These are phyloP conservation scores for Anisogramma anomala DNA, from an alignment of 2,329 filamentous ascomycete species.

Conservation along the genomic window DNA sequence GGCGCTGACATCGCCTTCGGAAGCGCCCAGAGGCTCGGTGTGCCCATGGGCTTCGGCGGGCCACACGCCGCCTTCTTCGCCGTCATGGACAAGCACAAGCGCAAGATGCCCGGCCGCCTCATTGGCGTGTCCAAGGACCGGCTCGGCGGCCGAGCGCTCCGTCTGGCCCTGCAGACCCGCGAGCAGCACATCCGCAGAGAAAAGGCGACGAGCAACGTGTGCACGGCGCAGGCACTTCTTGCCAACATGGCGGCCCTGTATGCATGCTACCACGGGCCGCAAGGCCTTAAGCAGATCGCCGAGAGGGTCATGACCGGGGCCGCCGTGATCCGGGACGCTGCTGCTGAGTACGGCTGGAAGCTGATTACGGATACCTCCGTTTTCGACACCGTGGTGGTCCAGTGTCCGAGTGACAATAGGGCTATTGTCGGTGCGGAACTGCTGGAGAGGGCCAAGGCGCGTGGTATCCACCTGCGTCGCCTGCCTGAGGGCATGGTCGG, in stretches of 20 bases:
- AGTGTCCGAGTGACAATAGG: constrained; percentile 39
- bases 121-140: constrained; percentile 89
- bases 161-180: constrained; percentile 78
- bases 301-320: constrained; percentile 63
- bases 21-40: constrained; percentile 80
- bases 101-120: constrained; percentile 83
- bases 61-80: constrained; percentile 97
- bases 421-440: constrained; percentile 25
- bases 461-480: constrained; percentile 50
- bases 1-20: constrained; percentile 93
- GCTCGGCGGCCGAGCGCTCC: constrained; percentile 66
- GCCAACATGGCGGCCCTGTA: constrained; percentile 97
- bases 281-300: constrained; percentile 73
- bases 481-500: constrained; percentile 50
- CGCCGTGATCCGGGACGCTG: constrained; percentile 37
- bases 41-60: constrained; percentile 83
- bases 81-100: constrained; percentile 80
- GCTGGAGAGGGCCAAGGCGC: constrained; percentile 37
- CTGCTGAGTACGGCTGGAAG: constrained; percentile 10
- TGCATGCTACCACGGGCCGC: constrained; percentile 82
- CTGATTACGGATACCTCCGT: constrained; percentile 23
- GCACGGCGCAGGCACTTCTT: constrained; percentile 84
- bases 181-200: constrained; percentile 95
- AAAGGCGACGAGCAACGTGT: constrained; percentile 96
- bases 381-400: constrained; percentile 73